phyloP scores from a whole-genome alignment of 768 basidiomycete species.

The Russula earlei region DNA sequence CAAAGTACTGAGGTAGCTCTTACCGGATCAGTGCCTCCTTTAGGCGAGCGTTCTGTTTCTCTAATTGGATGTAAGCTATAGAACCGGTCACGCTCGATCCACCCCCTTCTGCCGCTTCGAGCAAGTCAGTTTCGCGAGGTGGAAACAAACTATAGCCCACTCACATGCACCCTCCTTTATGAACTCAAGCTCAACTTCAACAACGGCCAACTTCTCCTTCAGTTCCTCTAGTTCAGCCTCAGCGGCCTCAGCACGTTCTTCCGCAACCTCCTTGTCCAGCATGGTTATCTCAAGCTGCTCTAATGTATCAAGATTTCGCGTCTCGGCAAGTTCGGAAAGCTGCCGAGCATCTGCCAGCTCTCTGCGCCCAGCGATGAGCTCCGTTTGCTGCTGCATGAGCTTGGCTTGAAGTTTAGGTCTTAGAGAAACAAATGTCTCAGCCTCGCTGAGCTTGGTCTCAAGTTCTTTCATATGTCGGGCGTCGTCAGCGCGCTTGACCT shows the following conservation, averaged over 20 bases:
- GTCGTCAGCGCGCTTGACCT: constrained; percentile 82
- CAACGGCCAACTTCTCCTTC: constrained; percentile 65
- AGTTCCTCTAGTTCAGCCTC: constrained; percentile 71
- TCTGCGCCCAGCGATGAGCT: constrained; percentile 65
- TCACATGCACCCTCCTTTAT: constrained; percentile 47
- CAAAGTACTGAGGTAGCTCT: constrained; percentile 18
- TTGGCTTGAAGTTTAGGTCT: constrained; percentile 90
- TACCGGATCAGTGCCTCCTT: constrained; percentile 90
- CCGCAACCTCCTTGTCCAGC: constrained; percentile 94
- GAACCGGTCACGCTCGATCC: constrained; percentile 42
- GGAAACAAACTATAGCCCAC: background rate
- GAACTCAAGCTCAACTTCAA: constrained; percentile 79
- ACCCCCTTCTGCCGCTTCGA: constrained; percentile 24
- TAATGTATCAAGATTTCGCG: constrained; percentile 62
- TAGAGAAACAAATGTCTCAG: constrained; percentile 71
- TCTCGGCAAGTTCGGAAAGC: constrained; percentile 60
- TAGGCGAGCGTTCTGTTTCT: constrained; percentile 91
- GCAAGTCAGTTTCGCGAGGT: background rate
- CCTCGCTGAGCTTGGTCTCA: constrained; percentile 76
- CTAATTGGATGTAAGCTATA: constrained; percentile 72
- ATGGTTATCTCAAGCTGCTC: constrained; percentile 93
- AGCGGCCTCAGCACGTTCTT: constrained; percentile 78
- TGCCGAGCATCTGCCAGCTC: constrained; percentile 71
- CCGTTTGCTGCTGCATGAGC: constrained; percentile 68
- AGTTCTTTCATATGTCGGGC: constrained; percentile 74